Percentiles rank a stretch among this genome's conserved stretches.
Conservation (phyloP, 2,329 filamentous ascomycete species). For the Fonsecaea monophora region DNA sequence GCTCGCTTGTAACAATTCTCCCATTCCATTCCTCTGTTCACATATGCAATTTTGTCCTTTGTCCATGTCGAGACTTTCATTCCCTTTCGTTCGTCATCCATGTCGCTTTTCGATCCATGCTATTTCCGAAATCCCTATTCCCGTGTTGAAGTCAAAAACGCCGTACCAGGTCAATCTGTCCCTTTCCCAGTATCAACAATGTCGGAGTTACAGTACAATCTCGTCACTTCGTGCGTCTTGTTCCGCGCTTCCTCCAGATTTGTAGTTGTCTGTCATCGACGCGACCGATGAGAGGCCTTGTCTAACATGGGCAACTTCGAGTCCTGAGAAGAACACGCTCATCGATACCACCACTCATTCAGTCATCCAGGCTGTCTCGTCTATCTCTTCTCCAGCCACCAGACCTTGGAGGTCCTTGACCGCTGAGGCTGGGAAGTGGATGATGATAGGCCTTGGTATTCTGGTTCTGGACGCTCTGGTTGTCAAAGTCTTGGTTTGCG, state of each 20-base stretch:
- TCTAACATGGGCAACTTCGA: background rate
- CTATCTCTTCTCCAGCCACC: conserved; percentile 38
- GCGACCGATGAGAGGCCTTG: background rate
- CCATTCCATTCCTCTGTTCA: background rate
- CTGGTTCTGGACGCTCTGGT: conserved; percentile 47
- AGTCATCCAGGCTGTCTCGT: conserved; percentile 38
- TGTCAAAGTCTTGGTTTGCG: conserved; percentile 53
- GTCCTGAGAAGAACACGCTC: background rate
- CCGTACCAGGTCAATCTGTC: background rate
- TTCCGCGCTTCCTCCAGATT: background rate
- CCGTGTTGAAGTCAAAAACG: background rate
- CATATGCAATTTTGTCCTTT: background rate
- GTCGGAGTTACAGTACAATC: conserved; percentile 12
- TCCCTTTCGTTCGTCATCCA: background rate
- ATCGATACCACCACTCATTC: conserved; percentile 3
- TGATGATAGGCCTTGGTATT: conserved; percentile 62
- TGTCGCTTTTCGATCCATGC: background rate
- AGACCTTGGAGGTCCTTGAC: conserved; percentile 26
- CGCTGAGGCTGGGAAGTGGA: conserved; percentile 60
- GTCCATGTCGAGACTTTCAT: background rate
- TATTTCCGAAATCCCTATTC: background rate
- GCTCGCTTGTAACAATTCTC: background rate
- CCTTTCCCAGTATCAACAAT: background rate
- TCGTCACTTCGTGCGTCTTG: conserved; percentile 12
- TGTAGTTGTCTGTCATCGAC: background rate